Evolutionary conservation across 1,284 basidiomycete genomes (phyloP).

Genomic region (Tilletia caries): DNA sequence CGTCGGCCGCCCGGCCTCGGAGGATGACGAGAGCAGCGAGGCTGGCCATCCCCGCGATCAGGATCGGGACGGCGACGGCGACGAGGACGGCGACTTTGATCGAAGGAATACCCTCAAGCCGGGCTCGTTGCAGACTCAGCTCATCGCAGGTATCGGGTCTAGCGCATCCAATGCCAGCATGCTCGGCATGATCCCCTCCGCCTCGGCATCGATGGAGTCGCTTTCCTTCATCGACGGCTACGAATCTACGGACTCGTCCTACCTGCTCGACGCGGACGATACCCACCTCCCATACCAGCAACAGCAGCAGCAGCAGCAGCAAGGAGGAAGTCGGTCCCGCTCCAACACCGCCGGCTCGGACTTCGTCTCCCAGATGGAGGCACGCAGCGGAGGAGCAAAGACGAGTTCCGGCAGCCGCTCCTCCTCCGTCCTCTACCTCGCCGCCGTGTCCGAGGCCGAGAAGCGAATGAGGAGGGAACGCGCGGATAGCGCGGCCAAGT

Average conservation of each 20-base stretch:
- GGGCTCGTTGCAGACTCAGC: not conserved
- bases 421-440: conserved; percentile 6
- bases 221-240: conserved; percentile 8
- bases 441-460: conserved; percentile 3
- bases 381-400: not conserved
- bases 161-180: no score
- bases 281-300: not conserved
- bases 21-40: no score
- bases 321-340: not conserved
- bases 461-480: conserved; percentile 1
- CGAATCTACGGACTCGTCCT: conserved; percentile 11
- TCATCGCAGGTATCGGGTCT: no score
- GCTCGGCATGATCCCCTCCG: conserved; percentile 9
- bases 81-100: not conserved
- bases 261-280: not conserved
- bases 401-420: no score
- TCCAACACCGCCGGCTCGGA: not conserved
- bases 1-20: no score
- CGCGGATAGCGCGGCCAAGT: conserved; percentile 5
- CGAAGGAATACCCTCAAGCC: not conserved
- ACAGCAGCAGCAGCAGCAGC: no score
- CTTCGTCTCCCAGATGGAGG: not conserved
- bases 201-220: conserved; percentile 8
- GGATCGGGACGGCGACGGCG: no score
- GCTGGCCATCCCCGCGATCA: no score